A percentile compares a stretch with the other conserved stretches of the same genome.
Conservation (phyloP, 768 basidiomycete genomes). For the Tulasnella sp. region DNA sequence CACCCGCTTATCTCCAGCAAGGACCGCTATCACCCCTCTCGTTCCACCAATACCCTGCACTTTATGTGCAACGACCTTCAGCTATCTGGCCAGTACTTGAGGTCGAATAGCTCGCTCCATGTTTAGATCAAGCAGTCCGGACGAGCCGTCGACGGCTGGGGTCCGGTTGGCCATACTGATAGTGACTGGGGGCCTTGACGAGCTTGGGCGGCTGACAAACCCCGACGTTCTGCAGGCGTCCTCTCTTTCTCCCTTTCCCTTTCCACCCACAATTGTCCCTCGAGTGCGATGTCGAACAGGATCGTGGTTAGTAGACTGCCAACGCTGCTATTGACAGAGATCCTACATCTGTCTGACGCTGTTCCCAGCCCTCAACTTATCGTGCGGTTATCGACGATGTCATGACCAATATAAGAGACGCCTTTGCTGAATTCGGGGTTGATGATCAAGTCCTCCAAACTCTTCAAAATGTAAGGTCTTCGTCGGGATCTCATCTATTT, state of each 20-base stretch:
- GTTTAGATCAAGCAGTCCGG: too few species aligned
- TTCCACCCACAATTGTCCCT: slow-evolving; percentile 9
- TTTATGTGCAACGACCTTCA: not conserved
- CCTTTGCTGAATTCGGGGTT: slow-evolving; percentile 97
- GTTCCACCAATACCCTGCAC: not conserved
- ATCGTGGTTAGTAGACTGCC: slow-evolving; percentile 91
- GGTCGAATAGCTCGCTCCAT: too few species aligned
- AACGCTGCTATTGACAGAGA: slow-evolving; percentile 35
- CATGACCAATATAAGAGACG: slow-evolving; percentile 75
- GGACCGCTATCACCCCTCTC: not conserved
- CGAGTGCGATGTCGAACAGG: slow-evolving; percentile 81
- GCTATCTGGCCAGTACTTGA: not conserved
- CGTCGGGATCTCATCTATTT: slow-evolving; percentile 9
- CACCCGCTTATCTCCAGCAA: slow-evolving; percentile 20
- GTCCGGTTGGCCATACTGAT: not conserved
- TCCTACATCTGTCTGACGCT: slow-evolving; percentile 48
- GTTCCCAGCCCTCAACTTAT: slow-evolving; percentile 79
- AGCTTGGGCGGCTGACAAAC: slow-evolving; percentile 2
- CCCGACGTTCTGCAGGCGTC: not conserved
- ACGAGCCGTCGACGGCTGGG: not conserved
- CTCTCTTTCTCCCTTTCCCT: not conserved
- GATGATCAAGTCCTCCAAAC: slow-evolving; percentile 84
- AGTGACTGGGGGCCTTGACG: not conserved
- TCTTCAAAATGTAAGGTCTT: slow-evolving; percentile 73
- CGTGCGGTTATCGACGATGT: slow-evolving; percentile 97